These are phyloP conservation scores for Leptographium radiaticola DNA, from an alignment of 2,329 filamentous ascomycete species.

Conservation along the genomic window DNA sequence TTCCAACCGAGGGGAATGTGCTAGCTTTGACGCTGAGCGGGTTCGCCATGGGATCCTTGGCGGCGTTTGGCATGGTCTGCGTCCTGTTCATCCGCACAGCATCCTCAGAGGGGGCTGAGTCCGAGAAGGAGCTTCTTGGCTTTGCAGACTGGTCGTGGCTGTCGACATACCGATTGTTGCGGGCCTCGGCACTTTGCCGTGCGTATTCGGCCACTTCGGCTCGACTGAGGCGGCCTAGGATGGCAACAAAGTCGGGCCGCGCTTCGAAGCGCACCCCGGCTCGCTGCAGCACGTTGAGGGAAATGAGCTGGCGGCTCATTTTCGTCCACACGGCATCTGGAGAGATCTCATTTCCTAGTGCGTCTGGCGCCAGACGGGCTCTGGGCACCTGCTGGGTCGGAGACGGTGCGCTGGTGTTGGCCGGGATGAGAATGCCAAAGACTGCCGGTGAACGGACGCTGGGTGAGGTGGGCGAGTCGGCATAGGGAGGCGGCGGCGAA, in stretches of 20 bases:
- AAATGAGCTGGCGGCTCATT: constrained; percentile 40
- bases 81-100: neutral
- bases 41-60: neutral
- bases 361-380: constrained; percentile 31
- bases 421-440: constrained; percentile 10
- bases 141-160: no score
- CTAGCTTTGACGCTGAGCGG: neutral
- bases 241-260: constrained; percentile 44
- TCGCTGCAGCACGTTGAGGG: constrained; percentile 41
- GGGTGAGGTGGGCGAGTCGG: neutral
- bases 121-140: neutral
- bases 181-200: constrained; percentile 31
- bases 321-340: constrained; percentile 47
- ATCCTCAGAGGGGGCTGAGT: neutral
- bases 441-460: neutral
- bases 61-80: constrained; percentile 7
- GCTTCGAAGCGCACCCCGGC: constrained; percentile 48
- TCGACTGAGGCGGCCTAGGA: constrained; percentile 40
- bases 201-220: constrained; percentile 40
- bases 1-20: constrained; percentile 2
- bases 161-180: constrained; percentile 15
- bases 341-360: constrained; percentile 41
- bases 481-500: constrained; percentile 7
- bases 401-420: constrained; percentile 3
- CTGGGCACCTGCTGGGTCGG: constrained; percentile 10